Base-by-base conservation (phyloP, 2,329 filamentous ascomycete genomes). In the Epichloe sp. region DNA sequence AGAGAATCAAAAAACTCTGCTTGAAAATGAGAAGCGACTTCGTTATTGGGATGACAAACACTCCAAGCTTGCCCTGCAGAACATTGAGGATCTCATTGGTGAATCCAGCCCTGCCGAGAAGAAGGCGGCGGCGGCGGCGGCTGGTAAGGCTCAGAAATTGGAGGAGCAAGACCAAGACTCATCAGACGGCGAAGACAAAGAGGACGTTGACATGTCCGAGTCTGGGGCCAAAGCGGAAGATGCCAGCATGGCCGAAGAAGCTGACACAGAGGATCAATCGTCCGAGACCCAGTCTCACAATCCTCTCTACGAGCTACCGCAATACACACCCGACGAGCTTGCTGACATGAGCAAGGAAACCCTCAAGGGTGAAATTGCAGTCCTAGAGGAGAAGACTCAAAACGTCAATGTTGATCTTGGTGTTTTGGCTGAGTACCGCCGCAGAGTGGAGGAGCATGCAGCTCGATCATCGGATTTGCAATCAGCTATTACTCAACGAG, bases 41-140 rank as follows among this genome's bases (percentile, higher is more conserved):
- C 78, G 76, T 38, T 88, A 95, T 71, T 97, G 90, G 89, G 75
- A 89, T 50, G 88, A 95, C 54, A 96, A 97, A 71, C 74, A 95
- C 8, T 76, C 77, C 49, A 97, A 95, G 71, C 78, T 98, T 26
- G 70, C 77, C 3, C 72, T 97, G 38, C 89, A 96, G 59, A 89
- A 90, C 58, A 76, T 95, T 52, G 81, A 82, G 48, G 85, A 88
- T 54, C 72, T 88, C 31, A 70, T 71, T 42, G 71, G 72, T 31
- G 67, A 66, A 19, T 55, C 66, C 2, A 56, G 59, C 2, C 54
- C 63, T 7, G 63, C 37, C 17, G 49, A 26, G 14, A 41, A 62
- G 7, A 54, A 60, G 11, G 50, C 59, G 15, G 59, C 19, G 26
- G 26, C 34, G 35, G 11, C 17, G 44, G 12, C 59, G 23, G 54